phyloP scores from a whole-genome alignment of 1,139 yeast species.

The Arxiozyma bovina region DNA sequence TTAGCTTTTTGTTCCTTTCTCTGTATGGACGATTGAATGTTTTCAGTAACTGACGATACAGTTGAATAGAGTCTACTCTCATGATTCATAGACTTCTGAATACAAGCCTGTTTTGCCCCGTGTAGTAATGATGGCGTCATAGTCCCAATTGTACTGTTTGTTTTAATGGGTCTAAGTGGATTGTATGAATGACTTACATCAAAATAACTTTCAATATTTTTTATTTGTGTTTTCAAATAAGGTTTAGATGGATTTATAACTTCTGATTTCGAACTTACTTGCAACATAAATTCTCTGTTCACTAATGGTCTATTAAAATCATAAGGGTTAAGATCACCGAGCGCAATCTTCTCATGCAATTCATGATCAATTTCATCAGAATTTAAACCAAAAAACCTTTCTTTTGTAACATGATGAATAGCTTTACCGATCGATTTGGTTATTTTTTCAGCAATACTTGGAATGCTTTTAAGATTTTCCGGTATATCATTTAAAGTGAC shows the following conservation, averaged over 20 bases:
- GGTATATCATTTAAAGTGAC: slow-evolving; percentile 55
- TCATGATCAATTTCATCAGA: slow-evolving; percentile 34
- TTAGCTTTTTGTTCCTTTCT: neutral
- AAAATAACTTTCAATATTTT: slow-evolving; percentile 10
- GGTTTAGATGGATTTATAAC: neutral
- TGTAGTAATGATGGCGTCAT: neutral
- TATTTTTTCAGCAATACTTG: slow-evolving; percentile 31
- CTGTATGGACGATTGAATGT: neutral
- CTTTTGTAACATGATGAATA: slow-evolving; percentile 14
- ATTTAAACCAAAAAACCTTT: slow-evolving; percentile 24
- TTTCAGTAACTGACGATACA: neutral
- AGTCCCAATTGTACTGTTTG: neutral
- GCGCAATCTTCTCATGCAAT: slow-evolving; percentile 49
- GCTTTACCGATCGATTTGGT: slow-evolving; percentile 57
- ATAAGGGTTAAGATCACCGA: slow-evolving; percentile 60
- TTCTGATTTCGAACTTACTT: slow-evolving; percentile 23
- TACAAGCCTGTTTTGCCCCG: neutral
- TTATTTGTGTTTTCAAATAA: neutral
- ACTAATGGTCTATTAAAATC: slow-evolving; percentile 40
- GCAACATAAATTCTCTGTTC: slow-evolving; percentile 30
- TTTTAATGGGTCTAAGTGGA: neutral
- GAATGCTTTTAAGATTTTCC: slow-evolving; percentile 19
- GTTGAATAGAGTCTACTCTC: slow-evolving; percentile 1
- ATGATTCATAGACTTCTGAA: neutral
- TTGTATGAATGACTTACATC: neutral